phyloP scores from a whole-genome alignment of 768 basidiomycete species.

The Tremella yokohamensis region DNA sequence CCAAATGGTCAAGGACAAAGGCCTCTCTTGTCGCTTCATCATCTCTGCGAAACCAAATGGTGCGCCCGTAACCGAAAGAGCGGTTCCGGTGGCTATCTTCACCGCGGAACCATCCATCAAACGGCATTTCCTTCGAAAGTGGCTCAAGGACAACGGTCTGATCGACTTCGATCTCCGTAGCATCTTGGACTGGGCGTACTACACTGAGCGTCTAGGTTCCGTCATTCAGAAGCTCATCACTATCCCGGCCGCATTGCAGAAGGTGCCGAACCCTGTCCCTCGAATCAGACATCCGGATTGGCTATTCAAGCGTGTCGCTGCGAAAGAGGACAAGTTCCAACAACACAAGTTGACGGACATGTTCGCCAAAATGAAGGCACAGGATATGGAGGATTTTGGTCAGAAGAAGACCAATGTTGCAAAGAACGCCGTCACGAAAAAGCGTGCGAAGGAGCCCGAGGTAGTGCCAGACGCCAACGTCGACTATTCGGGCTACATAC shows the following conservation, averaged over 20 bases:
- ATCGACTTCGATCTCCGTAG: constrained; percentile 83
- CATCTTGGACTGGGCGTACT: constrained; percentile 97
- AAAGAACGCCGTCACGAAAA: constrained; percentile 55
- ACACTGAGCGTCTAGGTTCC: constrained; percentile 93
- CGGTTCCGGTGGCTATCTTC: constrained; percentile 95
- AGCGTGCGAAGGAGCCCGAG: constrained; percentile 54
- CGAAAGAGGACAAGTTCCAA: constrained; percentile 90
- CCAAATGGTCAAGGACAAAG: constrained; percentile 99
- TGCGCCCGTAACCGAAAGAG: constrained; percentile 93
- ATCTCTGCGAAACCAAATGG: constrained; percentile 90
- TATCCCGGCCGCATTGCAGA: constrained; percentile 97
- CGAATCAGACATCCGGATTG: constrained; percentile 96
- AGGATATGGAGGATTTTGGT: constrained; percentile 65
- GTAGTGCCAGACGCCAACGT: constrained; percentile 62
- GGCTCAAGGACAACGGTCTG: constrained; percentile 90
- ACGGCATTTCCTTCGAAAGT: constrained; percentile 82
- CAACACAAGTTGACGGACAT: constrained; percentile 98
- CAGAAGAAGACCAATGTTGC: constrained; percentile 20
- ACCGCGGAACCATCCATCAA: constrained; percentile 90
- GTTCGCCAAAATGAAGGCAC: constrained; percentile 57
- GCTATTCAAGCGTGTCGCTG: constrained; percentile 85
- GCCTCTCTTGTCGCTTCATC: constrained; percentile 97
- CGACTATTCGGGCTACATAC: constrained; percentile 74
- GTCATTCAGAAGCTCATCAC: constrained; percentile 99
- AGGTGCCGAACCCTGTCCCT: constrained; percentile 91